Conservation (phyloP, 1,284 basidiomycete species). For the Butyriboletus appendiculatus region DNA sequence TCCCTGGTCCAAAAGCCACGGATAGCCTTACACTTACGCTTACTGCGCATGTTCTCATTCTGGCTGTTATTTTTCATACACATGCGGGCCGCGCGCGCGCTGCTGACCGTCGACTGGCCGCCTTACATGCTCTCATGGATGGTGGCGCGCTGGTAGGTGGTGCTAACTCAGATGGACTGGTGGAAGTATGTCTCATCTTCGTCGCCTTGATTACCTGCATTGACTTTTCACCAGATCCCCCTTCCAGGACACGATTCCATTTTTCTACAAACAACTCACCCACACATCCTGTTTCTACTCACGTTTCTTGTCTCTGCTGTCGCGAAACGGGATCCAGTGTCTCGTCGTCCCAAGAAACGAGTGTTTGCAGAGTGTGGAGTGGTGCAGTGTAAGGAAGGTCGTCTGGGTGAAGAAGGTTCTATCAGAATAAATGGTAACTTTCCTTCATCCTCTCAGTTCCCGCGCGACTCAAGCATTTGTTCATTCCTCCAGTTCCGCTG, state of each 20-base stretch:
- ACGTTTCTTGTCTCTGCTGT: constrained; percentile 65
- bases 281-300: constrained; percentile 59
- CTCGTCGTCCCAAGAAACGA: constrained; percentile 68
- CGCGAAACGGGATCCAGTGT: constrained; percentile 69
- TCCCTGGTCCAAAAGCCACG: constrained; percentile 20
- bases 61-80: constrained; percentile 59
- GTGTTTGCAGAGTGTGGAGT: constrained; percentile 68
- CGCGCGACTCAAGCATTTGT: background rate
- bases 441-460: background rate
- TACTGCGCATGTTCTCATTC: constrained; percentile 53
- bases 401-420: constrained; percentile 14
- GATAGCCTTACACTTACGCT: constrained; percentile 45
- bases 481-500: constrained; percentile 26
- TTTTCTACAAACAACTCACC: constrained; percentile 62
- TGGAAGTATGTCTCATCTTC: constrained; percentile 42
- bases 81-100: constrained; percentile 50
- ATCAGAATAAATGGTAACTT: constrained; percentile 28
- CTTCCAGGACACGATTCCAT: constrained; percentile 44
- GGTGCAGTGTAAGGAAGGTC: constrained; percentile 31
- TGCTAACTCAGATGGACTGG: constrained; percentile 45
- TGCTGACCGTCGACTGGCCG: constrained; percentile 49
- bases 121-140: constrained; percentile 64
- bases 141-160: constrained; percentile 48
- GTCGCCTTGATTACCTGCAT: background rate
- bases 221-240: constrained; percentile 34